Conservation (phyloP, 2,329 filamentous ascomycete genomes). For the Blumeria hordei region DNA sequence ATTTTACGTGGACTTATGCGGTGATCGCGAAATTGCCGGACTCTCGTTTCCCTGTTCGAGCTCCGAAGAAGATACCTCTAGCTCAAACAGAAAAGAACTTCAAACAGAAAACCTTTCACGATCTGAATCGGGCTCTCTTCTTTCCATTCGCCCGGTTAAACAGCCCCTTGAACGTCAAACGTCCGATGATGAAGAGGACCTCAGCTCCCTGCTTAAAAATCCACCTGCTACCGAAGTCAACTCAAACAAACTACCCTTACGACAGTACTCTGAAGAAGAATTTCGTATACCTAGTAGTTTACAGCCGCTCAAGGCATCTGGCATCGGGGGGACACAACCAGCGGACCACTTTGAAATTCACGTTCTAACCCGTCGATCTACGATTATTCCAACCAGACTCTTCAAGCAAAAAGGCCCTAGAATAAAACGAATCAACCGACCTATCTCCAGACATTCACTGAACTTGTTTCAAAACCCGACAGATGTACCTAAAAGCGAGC, state of each 20-base stretch:
- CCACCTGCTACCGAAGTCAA: too few relatives aligned
- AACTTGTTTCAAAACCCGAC: too few relatives aligned
- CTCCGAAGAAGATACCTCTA: not conserved
- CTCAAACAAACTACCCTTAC: too few relatives aligned
- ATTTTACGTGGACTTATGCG: slow-evolving; percentile 61
- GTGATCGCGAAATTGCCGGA: slow-evolving; percentile 26
- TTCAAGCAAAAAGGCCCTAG: too few relatives aligned
- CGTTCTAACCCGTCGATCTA: slow-evolving; percentile 17
- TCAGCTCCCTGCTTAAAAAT: too few relatives aligned
- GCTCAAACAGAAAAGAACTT: slow-evolving; percentile 1
- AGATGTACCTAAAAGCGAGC: too few relatives aligned
- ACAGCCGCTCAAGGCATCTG: slow-evolving; percentile 27
- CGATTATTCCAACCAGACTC: too few relatives aligned
- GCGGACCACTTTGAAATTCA: slow-evolving; percentile 39
- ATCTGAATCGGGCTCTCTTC: slow-evolving; percentile 26
- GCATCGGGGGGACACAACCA: slow-evolving; percentile 31
- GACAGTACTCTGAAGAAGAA: too few relatives aligned
- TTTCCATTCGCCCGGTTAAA: slow-evolving; percentile 25
- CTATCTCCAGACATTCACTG: too few relatives aligned
- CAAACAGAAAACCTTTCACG: slow-evolving; percentile 13
- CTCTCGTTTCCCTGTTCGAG: not conserved
- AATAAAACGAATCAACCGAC: too few relatives aligned
- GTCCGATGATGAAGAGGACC: slow-evolving; percentile 6
- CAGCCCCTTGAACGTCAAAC: slow-evolving; percentile 15
- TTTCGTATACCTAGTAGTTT: slow-evolving; percentile 9